Evolutionary conservation across 441 rosid genomes (phyloP).

Genomic region (Aquilaria agallochum): DNA sequence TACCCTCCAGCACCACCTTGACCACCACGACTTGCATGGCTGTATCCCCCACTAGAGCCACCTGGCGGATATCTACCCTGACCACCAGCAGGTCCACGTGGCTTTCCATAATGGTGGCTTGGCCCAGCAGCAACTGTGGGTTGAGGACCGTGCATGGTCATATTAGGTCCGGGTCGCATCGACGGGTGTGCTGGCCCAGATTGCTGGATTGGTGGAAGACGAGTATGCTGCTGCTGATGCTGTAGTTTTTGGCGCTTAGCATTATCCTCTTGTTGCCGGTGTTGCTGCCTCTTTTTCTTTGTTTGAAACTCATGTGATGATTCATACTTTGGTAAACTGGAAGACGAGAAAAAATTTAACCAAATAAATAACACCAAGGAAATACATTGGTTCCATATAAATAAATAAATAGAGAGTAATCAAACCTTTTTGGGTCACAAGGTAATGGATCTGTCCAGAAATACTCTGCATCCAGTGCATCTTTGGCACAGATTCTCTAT

Average conservation of each 20-base stretch:
- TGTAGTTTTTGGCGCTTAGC: constrained; percentile 89
- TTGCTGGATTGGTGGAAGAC: constrained; percentile 84
- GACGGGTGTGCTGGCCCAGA: constrained; percentile 69
- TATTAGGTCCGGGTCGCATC: constrained; percentile 78
- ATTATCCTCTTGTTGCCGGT: constrained; percentile 79
- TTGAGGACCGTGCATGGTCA: constrained; percentile 55
- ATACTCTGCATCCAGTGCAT: constrained; percentile 97
- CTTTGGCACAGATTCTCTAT: constrained; percentile 94
- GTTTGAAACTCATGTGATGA: constrained; percentile 98
- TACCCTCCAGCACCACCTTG: constrained; percentile 54
- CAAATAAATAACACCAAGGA: not conserved
- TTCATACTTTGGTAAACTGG: constrained; percentile 91
- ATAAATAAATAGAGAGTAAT: not conserved
- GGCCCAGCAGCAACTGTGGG: constrained; percentile 69
- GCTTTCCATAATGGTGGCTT: constrained; percentile 59
- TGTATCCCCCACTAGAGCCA: constrained; percentile 65
- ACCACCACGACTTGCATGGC: constrained; percentile 61
- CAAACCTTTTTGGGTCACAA: constrained; percentile 91
- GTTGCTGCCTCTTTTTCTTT: constrained; percentile 93
- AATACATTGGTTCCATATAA: not conserved
- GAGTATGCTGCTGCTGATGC: constrained; percentile 75
- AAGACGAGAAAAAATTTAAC: constrained; percentile 6
- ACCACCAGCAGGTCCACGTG: constrained; percentile 72
- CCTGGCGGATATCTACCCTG: constrained; percentile 68
- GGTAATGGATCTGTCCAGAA: constrained; percentile 98